These are phyloP conservation scores for Sphenostylis stenocarpa DNA, from an alignment of 306 rosid genomes.

Conservation along the genomic window DNA sequence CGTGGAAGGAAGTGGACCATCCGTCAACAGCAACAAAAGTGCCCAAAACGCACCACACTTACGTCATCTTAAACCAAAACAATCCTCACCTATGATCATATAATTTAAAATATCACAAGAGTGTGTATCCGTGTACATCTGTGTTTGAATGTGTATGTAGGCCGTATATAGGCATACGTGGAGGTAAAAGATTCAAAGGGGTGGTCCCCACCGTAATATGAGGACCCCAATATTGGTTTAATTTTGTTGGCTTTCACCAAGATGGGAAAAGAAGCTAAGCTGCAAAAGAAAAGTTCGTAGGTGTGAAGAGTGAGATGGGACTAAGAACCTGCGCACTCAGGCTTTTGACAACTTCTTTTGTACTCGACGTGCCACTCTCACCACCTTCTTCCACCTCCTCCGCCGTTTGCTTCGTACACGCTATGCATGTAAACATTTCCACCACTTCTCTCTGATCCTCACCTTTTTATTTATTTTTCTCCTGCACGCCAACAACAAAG, in stretches of 20 bases:
- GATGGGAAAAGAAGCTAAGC: slow-evolving; percentile 41
- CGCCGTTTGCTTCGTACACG: slow-evolving; percentile 62
- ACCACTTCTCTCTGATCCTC: neutral
- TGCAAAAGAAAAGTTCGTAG: slow-evolving; percentile 51
- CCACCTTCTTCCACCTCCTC: slow-evolving; percentile 58
- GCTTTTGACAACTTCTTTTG: slow-evolving; percentile 91
- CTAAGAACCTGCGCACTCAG: slow-evolving; percentile 85
- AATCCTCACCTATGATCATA: neutral
- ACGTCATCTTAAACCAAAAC: slow-evolving; percentile 43
- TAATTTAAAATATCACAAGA: neutral
- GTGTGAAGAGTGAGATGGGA: neutral
- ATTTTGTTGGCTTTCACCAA: slow-evolving; percentile 40
- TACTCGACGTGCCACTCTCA: slow-evolving; percentile 73
- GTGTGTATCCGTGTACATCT: neutral
- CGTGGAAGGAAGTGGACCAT: slow-evolving; percentile 35
- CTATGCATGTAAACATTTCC: slow-evolving; percentile 91
- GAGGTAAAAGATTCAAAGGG: slow-evolving; percentile 43
- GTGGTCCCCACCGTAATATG: slow-evolving; percentile 58
- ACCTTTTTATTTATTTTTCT: neutral
- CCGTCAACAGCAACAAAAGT: slow-evolving; percentile 21
- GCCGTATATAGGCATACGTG: slow-evolving; percentile 3
- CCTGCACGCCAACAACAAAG: slow-evolving; percentile 40
- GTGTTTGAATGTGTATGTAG: neutral
- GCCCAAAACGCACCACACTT: slow-evolving; percentile 3
- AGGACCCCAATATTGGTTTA: slow-evolving; percentile 28